phyloP scores from a whole-genome alignment of 2,329 filamentous ascomycete genomes.

The Curvularia verruculosa region DNA sequence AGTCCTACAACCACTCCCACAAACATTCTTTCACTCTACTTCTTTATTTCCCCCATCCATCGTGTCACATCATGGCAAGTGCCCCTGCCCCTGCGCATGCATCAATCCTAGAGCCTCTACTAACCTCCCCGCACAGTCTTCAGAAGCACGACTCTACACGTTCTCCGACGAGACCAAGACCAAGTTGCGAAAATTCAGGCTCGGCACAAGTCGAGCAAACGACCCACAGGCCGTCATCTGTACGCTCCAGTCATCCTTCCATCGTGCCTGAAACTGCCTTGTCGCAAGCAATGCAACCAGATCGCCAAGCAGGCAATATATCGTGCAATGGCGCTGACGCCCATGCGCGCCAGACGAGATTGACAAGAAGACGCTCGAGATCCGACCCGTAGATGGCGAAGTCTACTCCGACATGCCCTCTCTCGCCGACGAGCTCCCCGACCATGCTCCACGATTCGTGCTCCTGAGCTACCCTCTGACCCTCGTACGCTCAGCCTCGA shows the following conservation, averaged over 20 bases:
- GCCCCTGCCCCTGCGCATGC: not conserved
- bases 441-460: conserved; percentile 88
- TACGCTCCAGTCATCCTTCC: conserved; percentile 57
- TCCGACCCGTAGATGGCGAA: conserved; percentile 80
- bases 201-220: conserved; percentile 85
- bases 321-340: conserved; percentile 36
- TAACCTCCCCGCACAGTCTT: conserved; percentile 56
- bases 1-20: conserved; percentile 24
- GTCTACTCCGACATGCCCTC: conserved; percentile 83
- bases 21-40: conserved; percentile 13
- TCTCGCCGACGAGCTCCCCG: conserved; percentile 86
- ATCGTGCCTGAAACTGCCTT: conserved; percentile 5
- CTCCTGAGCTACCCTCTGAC: conserved; percentile 91
- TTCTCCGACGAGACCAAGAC: conserved; percentile 91
- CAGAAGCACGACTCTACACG: conserved; percentile 88
- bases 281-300: not conserved
- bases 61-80: conserved; percentile 29
- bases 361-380: conserved; percentile 88
- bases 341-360: conserved; percentile 71
- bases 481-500: conserved; percentile 62
- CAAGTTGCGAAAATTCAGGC: conserved; percentile 90
- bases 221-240: conserved; percentile 92
- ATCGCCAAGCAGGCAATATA: not conserved
- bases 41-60: not conserved
- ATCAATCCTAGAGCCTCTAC: not conserved